Base-by-base conservation (phyloP, 352 stramenopile species). In the Globisporangium spinosum region DNA sequence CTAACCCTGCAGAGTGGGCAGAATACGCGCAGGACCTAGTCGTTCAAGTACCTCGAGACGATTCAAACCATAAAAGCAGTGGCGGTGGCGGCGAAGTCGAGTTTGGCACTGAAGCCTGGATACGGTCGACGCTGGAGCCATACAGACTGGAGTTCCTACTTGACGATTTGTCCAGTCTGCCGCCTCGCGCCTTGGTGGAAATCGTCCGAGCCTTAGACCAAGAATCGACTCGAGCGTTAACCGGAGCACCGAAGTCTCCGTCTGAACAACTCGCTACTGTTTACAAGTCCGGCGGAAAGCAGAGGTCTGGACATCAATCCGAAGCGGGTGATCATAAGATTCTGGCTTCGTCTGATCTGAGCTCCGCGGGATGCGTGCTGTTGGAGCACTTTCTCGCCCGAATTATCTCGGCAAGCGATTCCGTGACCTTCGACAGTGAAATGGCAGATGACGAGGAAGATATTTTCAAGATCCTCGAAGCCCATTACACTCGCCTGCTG, bases 101-200 rank as follows among this genome's bases (percentile, higher is more conserved):
- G 12, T 88, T 89, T 57, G 80, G 78, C 20, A 85, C 83, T 2
- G 79, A 79, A 22, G 63, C 74, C 13, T 93, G 85, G 85, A 87
- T 93, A 53, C 76, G 69, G 53, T 68, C 74, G 10, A 89, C 77
- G 10, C 62, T 94, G n/a, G 73, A 85, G 65, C 82, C 86, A 17
- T 94, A 90, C 40, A 79, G 80, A 51, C 62, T 94, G 1, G 86
- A 90, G 34, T 78, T 77, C 53, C 55, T 94, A 32, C 68, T 94
- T 49, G 65, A 90, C 51, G 81, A 91, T 40, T 49, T 92, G 17
- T 77, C 77, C 15, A 80, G 56, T 17, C 69, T 92, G 58, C 81
- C 86, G 20, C 74, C 71, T 32, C 67, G 74, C 7, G 72, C 76
- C 3, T 40, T 91, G 17, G 65, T 70, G 51, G 77, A 90, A 71